These are phyloP conservation scores for Lippia alba DNA, from an alignment of 305 asterid genomes.

Conservation along the genomic window DNA sequence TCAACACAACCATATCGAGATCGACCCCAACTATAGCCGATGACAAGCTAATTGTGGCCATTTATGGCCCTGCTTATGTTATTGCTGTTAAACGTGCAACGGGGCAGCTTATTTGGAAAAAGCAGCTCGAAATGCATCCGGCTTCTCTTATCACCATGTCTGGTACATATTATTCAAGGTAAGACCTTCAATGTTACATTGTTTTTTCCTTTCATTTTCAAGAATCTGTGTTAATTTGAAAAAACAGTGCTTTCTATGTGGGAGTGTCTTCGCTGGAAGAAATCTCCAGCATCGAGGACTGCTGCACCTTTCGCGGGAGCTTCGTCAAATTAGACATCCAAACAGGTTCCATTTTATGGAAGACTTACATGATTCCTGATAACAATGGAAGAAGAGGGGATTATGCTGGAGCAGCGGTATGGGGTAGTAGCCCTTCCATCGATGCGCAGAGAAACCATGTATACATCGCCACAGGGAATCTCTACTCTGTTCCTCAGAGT, in stretches of 20 bases:
- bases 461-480: constrained; percentile 63
- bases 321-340: constrained; percentile 46
- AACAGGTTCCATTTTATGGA: constrained; percentile 53
- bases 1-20: too few species aligned
- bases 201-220: neutral
- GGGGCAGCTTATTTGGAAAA: constrained; percentile 49
- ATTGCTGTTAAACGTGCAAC: too few species aligned
- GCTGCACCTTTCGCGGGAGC: constrained; percentile 65
- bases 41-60: too few species aligned
- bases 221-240: too few species aligned
- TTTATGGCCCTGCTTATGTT: too few species aligned
- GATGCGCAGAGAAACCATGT: constrained; percentile 48
- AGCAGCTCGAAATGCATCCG: constrained; percentile 50
- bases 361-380: constrained; percentile 52
- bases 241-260: constrained; percentile 44
- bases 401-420: constrained; percentile 58
- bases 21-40: too few species aligned
- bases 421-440: constrained; percentile 77
- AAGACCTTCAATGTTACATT: neutral
- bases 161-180: constrained; percentile 45
- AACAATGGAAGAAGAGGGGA: constrained; percentile 46
- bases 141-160: constrained; percentile 54
- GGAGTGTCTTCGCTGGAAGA: constrained; percentile 62
- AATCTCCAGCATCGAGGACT: constrained; percentile 32
- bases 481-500: constrained; percentile 51